Base-by-base conservation (phyloP, 2,329 filamentous ascomycete genomes). In the Colletotrichum tabaci region DNA sequence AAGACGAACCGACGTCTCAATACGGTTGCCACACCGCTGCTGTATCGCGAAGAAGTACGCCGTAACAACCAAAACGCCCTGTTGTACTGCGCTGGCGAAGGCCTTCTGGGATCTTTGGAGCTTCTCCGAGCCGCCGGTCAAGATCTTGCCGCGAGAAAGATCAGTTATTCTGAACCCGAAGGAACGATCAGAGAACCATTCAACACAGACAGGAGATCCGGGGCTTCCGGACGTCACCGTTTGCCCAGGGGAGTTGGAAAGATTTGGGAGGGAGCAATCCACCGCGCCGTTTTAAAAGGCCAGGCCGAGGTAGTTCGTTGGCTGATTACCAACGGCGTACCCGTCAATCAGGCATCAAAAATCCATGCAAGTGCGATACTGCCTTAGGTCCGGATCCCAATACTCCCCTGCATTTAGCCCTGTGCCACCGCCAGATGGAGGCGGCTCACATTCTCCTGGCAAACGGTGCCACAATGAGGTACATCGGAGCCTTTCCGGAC, bases 1-100 rank as follows among this genome's bases (percentile, higher is more conserved):
- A 50, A 55, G 35, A 55, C 42, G 61, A 63, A 42, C 35, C 61
- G 47, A 10, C 61, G 30, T 15, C 35, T 63, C 15, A 64, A 50
- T 21, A 18, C 13, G 2, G 49, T 66, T 26, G 42, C 30, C 42
- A 66, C 30, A 4, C 26, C 30, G 42, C 16, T 18, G 15, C 62
- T 66, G 26, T 57, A 58, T 21, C 42, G 35, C 30, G 26, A 55
- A 55, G 52, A 9, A 16, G 52, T 55, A 6, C 52, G 26, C 30
- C 30, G 52, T 18, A 10, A 55, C 16, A 55, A 44, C 8, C 16
- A 55, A 23, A 23, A 44, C 4, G 61, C 61, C 21, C 35, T 63
- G 21, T 53, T 63, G 3, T 16, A 63, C 38, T 63, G 47, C 21
- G 61, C 49, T 38, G 47, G 21, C 13, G 52, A 38, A 18, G 61